Percentiles rank a stretch among this genome's conserved stretches.
These are phyloP conservation scores for Hyaloscypha hepaticicola DNA, from an alignment of 495 filamentous ascomycete species.

Conservation along the genomic window DNA sequence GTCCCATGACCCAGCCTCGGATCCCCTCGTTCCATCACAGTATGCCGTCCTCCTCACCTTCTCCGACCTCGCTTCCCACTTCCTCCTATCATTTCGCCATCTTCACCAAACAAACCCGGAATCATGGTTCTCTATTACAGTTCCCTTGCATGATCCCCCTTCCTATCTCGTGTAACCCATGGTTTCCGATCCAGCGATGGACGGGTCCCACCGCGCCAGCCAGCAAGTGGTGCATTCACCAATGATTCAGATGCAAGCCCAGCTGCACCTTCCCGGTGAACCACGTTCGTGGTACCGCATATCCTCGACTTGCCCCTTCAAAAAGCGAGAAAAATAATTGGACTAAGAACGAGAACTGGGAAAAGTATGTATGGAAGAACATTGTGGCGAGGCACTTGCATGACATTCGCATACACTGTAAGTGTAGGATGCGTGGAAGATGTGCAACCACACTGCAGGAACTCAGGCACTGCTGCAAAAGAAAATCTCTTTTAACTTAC, in stretches of 20 bases:
- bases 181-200: neutral
- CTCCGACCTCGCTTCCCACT: neutral
- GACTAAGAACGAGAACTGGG: neutral
- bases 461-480: neutral
- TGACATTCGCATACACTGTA: neutral
- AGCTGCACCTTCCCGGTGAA: neutral
- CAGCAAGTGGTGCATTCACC: neutral
- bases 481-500: neutral
- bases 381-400: neutral
- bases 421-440: neutral
- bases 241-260: neutral
- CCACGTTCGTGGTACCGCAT: neutral
- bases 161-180: neutral
- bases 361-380: neutral
- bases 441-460: neutral
- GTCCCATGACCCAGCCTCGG: neutral
- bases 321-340: neutral
- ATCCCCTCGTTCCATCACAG: neutral
- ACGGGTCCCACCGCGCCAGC: no score
- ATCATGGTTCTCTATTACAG: neutral
- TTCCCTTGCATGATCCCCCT: neutral
- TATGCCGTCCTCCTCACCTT: neutral
- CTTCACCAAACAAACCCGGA: neutral
- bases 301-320: neutral
- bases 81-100: neutral